Percentiles rank a stretch among this genome's conserved stretches.
These are phyloP conservation scores for Dalbergia oliveri DNA, from an alignment of 306 rosid genomes.

Conservation along the genomic window DNA sequence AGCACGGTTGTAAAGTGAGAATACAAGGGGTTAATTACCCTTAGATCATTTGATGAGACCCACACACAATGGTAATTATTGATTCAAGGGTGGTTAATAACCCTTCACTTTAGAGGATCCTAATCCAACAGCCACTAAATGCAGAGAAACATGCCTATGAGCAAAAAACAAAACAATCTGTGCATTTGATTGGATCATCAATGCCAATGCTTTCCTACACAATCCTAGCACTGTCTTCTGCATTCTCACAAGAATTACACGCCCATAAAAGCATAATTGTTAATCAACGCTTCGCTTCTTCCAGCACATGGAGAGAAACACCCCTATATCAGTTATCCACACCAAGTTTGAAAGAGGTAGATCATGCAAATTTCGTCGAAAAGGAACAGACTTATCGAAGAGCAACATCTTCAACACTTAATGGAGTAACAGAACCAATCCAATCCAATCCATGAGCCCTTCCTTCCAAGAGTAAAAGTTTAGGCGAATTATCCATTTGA, in stretches of 20 bases:
- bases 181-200: slow-evolving; percentile 2
- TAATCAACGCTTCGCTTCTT: neutral
- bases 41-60: too few species aligned
- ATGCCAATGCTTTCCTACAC: slow-evolving; percentile 1
- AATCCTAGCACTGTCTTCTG: neutral
- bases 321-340: neutral
- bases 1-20: too few species aligned
- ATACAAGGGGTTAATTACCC: neutral
- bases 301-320: slow-evolving; percentile 3
- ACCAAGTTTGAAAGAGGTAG: slow-evolving; percentile 2
- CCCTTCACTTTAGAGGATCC: too few species aligned
- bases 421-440: neutral
- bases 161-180: neutral
- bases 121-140: neutral
- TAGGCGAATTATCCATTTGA: neutral
- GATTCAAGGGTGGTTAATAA: too few species aligned
- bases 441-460: neutral
- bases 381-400: neutral
- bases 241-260: neutral
- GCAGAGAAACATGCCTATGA: neutral
- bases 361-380: neutral
- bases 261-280: slow-evolving; percentile 1
- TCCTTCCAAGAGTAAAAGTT: neutral
- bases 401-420: too few species aligned
- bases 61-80: too few species aligned